Conservation (phyloP, 2,329 filamentous ascomycete species). For the Claviceps quebecensis region DNA sequence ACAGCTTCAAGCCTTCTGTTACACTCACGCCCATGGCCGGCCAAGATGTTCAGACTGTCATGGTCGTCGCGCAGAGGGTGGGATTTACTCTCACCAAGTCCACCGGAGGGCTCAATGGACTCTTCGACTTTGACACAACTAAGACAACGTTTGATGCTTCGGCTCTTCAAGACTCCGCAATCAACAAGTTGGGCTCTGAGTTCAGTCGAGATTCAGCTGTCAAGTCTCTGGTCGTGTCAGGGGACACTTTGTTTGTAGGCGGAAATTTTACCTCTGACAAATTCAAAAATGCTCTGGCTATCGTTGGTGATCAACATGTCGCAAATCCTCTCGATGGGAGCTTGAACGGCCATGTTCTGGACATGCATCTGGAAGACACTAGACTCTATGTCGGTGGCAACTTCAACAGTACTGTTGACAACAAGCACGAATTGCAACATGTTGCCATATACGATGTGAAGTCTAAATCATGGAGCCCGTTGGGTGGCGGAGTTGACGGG, state of each 20-base stretch:
- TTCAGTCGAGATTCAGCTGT: constrained; percentile 57
- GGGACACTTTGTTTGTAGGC: constrained; percentile 57
- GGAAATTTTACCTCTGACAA: constrained; percentile 66
- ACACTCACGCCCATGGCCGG: constrained; percentile 57
- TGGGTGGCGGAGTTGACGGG: constrained; percentile 80
- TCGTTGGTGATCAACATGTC: constrained; percentile 46
- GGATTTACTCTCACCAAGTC: constrained; percentile 62
- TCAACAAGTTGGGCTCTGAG: constrained; percentile 61
- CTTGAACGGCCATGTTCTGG: constrained; percentile 63
- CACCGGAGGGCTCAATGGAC: constrained; percentile 69
- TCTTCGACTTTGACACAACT: constrained; percentile 74
- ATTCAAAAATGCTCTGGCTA: constrained; percentile 63
- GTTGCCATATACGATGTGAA: constrained; percentile 62
- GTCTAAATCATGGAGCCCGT: constrained; percentile 56
- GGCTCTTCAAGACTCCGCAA: constrained; percentile 55
- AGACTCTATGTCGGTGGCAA: constrained; percentile 69
- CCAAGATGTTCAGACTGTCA: constrained; percentile 48
- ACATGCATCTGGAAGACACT: constrained; percentile 53
- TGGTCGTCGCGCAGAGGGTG: constrained; percentile 80
- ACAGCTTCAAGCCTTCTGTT: constrained; percentile 64
- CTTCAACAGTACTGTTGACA: constrained; percentile 60
- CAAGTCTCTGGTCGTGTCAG: constrained; percentile 49
- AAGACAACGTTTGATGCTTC: constrained; percentile 37
- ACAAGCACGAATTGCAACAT: constrained; percentile 52
- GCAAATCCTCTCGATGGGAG: constrained; percentile 54